These are phyloP conservation scores for Cyberlindnera euphorbiiphila DNA, from an alignment of 805 yeast species.

Conservation along the genomic window DNA sequence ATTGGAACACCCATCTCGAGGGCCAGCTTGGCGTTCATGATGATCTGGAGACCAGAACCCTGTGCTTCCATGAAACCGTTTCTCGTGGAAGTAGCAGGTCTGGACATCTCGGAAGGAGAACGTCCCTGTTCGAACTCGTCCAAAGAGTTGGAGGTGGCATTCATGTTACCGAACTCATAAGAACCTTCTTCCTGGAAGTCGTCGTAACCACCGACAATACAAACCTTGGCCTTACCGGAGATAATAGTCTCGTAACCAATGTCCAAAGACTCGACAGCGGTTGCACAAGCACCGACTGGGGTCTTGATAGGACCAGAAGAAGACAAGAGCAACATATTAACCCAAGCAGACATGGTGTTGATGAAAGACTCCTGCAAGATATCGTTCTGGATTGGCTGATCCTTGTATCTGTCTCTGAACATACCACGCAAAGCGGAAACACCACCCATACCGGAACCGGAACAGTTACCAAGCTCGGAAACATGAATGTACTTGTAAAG, in stretches of 20 bases:
- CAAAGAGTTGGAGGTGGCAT: conserved; percentile 88
- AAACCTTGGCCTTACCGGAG: conserved; percentile 92
- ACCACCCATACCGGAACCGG: conserved; percentile 99
- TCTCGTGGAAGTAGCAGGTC: conserved; percentile 96
- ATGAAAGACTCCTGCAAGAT: conserved; percentile 96
- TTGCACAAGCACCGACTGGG: conserved; percentile 99
- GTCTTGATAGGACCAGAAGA: conserved; percentile 99
- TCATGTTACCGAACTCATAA: conserved; percentile 97
- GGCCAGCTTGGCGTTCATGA: conserved; percentile 94
- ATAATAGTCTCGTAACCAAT: conserved; percentile 91
- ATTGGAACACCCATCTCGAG: conserved; percentile 98
- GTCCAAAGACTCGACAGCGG: conserved; percentile 97
- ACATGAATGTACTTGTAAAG: conserved; percentile 97
- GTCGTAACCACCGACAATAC: conserved; percentile 98
- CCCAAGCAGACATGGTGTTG: conserved; percentile 99
- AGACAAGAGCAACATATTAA: conserved; percentile 93
- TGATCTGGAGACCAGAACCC: conserved; percentile 97
- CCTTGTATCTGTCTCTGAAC: conserved; percentile 93
- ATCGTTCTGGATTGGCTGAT: conserved; percentile 94
- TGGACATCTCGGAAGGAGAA: conserved; percentile 97
- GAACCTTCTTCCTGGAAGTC: conserved; percentile 99
- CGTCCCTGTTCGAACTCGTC: conserved; percentile 93
- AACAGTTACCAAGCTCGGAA: conserved; percentile 98
- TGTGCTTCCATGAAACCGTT: conserved; percentile 99
- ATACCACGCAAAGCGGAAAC: conserved; percentile 93